These are phyloP conservation scores for Xylaria flabelliformis DNA, from an alignment of 495 filamentous ascomycete species.

Conservation along the genomic window DNA sequence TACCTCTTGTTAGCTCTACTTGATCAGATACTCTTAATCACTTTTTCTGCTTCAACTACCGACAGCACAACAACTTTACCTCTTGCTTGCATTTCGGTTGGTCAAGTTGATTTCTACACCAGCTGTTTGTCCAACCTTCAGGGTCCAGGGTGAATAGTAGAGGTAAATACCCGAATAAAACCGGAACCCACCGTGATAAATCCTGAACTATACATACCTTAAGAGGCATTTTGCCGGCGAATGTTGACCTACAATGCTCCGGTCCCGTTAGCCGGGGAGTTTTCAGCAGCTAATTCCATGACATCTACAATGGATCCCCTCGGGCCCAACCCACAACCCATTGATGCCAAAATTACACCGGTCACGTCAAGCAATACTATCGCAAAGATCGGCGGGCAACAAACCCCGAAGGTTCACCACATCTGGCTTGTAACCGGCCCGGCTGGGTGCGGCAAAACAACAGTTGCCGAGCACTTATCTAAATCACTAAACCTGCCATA, in stretches of 20 bases:
- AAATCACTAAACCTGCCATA: conserved; percentile 75
- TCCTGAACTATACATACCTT: not conserved
- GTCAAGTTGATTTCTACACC: not conserved
- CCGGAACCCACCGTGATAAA: conserved; percentile 5
- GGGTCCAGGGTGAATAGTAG: not conserved
- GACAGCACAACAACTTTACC: not conserved
- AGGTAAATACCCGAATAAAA: conserved; percentile 11
- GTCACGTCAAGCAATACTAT: conserved; percentile 40
- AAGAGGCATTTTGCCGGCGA: conserved; percentile 17
- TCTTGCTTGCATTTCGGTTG: not conserved
- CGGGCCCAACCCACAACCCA: conserved; percentile 42
- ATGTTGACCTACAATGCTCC: conserved; percentile 55
- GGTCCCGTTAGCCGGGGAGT: conserved; percentile 46
- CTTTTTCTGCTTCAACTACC: not conserved
- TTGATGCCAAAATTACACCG: conserved; percentile 38
- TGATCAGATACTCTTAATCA: not conserved
- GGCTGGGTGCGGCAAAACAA: conserved; percentile 95
- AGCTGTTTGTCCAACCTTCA: not conserved
- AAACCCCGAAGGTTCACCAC: conserved; percentile 63
- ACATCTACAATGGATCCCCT: conserved; percentile 44
- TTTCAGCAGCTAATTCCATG: conserved; percentile 41
- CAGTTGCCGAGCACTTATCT: conserved; percentile 81
- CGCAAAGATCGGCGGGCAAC: conserved; percentile 33
- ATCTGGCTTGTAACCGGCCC: conserved; percentile 99
- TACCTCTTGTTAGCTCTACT: not conserved